These are phyloP conservation scores for Lanzia echinophila DNA, from an alignment of 2,329 filamentous ascomycete genomes.

Conservation along the genomic window DNA sequence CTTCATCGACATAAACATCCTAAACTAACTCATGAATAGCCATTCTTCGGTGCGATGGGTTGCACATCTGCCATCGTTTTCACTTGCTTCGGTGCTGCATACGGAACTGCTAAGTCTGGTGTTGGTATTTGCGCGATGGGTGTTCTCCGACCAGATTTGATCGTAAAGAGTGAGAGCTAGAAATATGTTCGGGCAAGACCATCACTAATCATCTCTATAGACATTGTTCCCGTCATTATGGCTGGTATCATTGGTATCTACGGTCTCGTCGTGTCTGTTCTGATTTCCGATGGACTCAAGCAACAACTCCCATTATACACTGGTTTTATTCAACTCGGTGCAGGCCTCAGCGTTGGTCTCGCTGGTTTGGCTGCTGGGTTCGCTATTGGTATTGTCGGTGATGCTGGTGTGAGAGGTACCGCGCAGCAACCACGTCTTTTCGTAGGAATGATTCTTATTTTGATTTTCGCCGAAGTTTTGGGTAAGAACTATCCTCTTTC, in stretches of 20 bases:
- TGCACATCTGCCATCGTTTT: constrained; percentile 94
- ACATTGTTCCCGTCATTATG: constrained; percentile 99
- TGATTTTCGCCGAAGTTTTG: constrained; percentile 81
- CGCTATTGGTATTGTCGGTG: constrained; percentile 81
- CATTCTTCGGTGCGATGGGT: constrained; percentile 97
- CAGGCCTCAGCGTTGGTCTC: constrained; percentile 74
- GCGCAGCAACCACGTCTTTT: constrained; percentile 63
- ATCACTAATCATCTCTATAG: constrained; percentile 41
- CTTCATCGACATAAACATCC: constrained; percentile 18
- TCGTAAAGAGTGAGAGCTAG: constrained; percentile 85
- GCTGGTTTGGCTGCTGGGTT: constrained; percentile 80
- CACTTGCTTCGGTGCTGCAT: constrained; percentile 93
- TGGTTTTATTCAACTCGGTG: constrained; percentile 79
- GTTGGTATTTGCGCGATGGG: constrained; percentile 98
- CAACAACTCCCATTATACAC: constrained; percentile 71
- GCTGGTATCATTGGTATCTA: constrained; percentile 99
- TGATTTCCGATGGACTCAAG: constrained; percentile 73
- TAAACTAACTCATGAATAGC: constrained; percentile 37
- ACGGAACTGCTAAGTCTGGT: constrained; percentile 98
- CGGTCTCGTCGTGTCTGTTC: constrained; percentile 79
- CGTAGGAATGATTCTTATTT: constrained; percentile 75
- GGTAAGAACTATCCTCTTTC: constrained; percentile 43
- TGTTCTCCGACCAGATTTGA: constrained; percentile 94
- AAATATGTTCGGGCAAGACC: neutral
- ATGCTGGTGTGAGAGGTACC: constrained; percentile 81